Percentiles rank a stretch among this genome's conserved stretches.
These are phyloP conservation scores for Ascochyta viciae-villosae DNA, from an alignment of 2,329 filamentous ascomycete species.

Conservation along the genomic window DNA sequence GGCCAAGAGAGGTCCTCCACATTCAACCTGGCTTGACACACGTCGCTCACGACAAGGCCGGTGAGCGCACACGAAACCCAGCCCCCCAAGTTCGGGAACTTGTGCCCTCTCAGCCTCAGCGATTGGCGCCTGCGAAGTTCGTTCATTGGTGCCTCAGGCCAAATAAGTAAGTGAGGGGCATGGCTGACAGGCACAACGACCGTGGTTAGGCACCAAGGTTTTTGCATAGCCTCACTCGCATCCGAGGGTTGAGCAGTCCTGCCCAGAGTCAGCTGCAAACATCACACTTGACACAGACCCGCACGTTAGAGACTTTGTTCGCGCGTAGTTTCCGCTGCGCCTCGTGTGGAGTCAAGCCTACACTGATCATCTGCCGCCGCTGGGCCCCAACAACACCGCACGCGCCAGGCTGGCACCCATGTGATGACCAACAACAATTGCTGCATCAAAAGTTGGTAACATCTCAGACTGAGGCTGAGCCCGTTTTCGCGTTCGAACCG, in stretches of 20 bases:
- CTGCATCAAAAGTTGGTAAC: neutral
- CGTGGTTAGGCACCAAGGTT: too few relatives aligned
- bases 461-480: constrained; percentile 4
- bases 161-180: constrained; percentile 24
- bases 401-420: constrained; percentile 35
- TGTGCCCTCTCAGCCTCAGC: constrained; percentile 33
- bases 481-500: constrained; percentile 30
- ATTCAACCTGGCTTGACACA: too few relatives aligned
- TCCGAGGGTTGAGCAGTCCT: neutral
- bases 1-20: neutral
- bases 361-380: constrained; percentile 17
- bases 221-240: constrained; percentile 36
- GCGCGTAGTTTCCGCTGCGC: constrained; percentile 30
- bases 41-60: constrained; percentile 10
- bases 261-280: constrained; percentile 22
- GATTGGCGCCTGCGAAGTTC: constrained; percentile 12
- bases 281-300: constrained; percentile 26
- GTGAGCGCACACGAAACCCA: constrained; percentile 25
- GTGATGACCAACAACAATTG: constrained; percentile 12
- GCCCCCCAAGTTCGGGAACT: constrained; percentile 11
- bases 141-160: constrained; percentile 32
- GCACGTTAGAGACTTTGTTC: constrained; percentile 25
- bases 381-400: constrained; percentile 24
- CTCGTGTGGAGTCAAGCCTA: constrained; percentile 29
- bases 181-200: constrained; percentile 17